Evolutionary conservation across 768 basidiomycete species (phyloP), one percentile per base, ranked within the genome.

Genomic region (Macrolepiota albuminosa): DNA sequence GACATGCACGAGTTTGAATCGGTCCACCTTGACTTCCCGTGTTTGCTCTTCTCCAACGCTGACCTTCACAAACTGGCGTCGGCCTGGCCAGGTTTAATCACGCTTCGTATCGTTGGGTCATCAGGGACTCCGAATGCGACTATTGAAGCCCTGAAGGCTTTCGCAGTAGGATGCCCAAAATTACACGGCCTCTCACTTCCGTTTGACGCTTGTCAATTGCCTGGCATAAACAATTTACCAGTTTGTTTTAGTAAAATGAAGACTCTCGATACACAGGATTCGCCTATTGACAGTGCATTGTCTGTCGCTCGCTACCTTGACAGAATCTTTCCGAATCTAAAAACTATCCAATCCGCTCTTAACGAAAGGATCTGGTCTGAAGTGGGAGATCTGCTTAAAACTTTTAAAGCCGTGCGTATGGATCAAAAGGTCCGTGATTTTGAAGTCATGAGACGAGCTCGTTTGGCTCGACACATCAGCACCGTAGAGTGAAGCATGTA

Each of bases 161-260:
- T 62, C 34, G 52, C 57, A 16, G 16, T 21, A 10, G 24, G 37
- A 24, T 62, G 53, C 18, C 53, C 61, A 7, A 58, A 46, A 40
- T 53, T 62, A 4, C 61, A 62, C 5, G 56, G 40, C 21, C 37
- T 62, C 10, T 62, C 57, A 29, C 45, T 62, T 36, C 47, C 45
- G 26, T 58, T 62, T 24, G 52, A 57, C 13, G 57, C 61, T 5
- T 33, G 46, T 16, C 36, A 45, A 11, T 39, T 54, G 21, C 61
- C 61, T 37, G 18, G 45, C 14, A 29, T 37, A 8, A 46, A 42
- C 1, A 51, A 57, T 26, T 24, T 31, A 18, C 16, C 50, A 6
- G 11, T 57, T 33, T 61, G 51, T 33, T 57, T 47, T 31, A 47
- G 50, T 40, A 36, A 24, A 61, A 0, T 61, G 6, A 61, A 57